Conservation (phyloP, 805 yeast species). For the Kregervanrija delftensis region DNA sequence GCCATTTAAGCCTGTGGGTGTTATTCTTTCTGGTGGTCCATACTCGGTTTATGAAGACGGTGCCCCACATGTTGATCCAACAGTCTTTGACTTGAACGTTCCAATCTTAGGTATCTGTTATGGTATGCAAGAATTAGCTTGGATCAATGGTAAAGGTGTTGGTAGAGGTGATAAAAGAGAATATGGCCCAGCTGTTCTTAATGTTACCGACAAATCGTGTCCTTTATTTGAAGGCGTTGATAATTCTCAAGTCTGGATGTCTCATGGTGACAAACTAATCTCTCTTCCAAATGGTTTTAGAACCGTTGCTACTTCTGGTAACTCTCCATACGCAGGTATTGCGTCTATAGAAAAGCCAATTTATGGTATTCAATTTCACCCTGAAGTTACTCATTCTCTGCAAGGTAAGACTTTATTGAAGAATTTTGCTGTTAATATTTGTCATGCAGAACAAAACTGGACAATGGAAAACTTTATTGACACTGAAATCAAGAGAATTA, state of each 20-base stretch:
- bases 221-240: slow-evolving; percentile 83
- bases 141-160: slow-evolving; percentile 93
- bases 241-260: slow-evolving; percentile 98
- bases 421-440: slow-evolving; percentile 90
- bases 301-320: slow-evolving; percentile 83
- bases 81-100: slow-evolving; percentile 79
- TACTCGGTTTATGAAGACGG: slow-evolving; percentile 94
- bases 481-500: slow-evolving; percentile 90
- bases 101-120: slow-evolving; percentile 97
- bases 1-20: slow-evolving; percentile 93
- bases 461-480: slow-evolving; percentile 97
- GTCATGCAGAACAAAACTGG: slow-evolving; percentile 88
- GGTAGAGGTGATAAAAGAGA: slow-evolving; percentile 96
- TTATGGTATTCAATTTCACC: slow-evolving; percentile 97
- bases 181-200: slow-evolving; percentile 93
- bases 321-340: slow-evolving; percentile 95
- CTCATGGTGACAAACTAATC: slow-evolving; percentile 94
- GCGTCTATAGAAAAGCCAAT: slow-evolving; percentile 66
- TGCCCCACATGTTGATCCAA: slow-evolving; percentile 97
- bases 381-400: slow-evolving; percentile 94
- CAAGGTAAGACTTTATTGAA: slow-evolving; percentile 82
- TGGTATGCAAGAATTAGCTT: slow-evolving; percentile 98
- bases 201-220: slow-evolving; percentile 63
- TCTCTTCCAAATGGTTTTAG: slow-evolving; percentile 86
- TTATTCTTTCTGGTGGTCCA: slow-evolving; percentile 94